These are phyloP conservation scores for Chalaropsis thielavioides DNA, from an alignment of 2,329 filamentous ascomycete species.

Conservation along the genomic window DNA sequence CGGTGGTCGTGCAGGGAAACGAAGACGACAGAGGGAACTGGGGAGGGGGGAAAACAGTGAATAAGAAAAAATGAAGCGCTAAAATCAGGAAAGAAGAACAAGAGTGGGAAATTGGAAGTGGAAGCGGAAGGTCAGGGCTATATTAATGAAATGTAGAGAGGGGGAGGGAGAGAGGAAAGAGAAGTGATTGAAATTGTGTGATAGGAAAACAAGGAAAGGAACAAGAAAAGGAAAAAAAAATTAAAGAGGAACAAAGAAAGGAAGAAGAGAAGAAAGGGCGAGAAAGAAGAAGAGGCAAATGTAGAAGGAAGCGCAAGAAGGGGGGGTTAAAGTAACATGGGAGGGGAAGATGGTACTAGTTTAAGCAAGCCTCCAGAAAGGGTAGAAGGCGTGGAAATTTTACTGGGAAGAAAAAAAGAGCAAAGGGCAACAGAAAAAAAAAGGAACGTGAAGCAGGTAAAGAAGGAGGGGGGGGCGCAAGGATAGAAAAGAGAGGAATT, in stretches of 20 bases:
- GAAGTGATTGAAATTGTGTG: background rate
- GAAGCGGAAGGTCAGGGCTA: background rate
- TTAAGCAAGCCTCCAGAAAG: background rate
- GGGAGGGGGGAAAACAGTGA: background rate
- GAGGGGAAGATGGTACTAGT: conserved; percentile 4
- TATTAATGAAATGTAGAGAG: background rate
- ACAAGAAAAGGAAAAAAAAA: background rate
- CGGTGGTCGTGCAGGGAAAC: conserved; percentile 1
- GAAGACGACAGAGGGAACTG: background rate
- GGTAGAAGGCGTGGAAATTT: conserved; percentile 15
- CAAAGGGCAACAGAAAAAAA: background rate
- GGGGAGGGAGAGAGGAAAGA: background rate
- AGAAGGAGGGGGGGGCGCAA: background rate
- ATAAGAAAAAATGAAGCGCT: background rate
- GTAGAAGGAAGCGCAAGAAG: background rate
- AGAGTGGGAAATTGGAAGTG: background rate
- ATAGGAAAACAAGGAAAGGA: background rate
- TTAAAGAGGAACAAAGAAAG: background rate
- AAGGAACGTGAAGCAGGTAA: background rate
- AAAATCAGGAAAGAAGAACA: background rate
- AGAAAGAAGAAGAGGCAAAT: background rate
- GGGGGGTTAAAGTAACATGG: background rate
- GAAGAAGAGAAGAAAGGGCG: background rate
- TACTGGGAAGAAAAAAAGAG: conserved; percentile 6
- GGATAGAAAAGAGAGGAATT: background rate